Conservation (phyloP, 2,329 filamentous ascomycete genomes). For the Thelonectria olida region DNA sequence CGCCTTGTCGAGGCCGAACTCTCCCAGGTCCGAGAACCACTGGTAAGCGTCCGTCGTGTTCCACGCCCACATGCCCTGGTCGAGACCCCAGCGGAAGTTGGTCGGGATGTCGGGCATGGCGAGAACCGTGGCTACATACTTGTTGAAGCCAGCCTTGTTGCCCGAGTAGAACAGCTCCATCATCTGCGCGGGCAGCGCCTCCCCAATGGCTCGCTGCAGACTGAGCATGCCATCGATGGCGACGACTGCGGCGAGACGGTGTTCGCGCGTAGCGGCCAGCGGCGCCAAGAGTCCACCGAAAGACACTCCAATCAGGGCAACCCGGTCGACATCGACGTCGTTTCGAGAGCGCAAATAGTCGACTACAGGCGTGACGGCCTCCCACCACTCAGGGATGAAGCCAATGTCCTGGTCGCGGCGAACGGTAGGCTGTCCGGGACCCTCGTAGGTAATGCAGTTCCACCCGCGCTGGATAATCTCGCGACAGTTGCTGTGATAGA, state of each 20-base stretch:
- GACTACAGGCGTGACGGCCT: slow-evolving; percentile 13
- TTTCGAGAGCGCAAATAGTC: slow-evolving; percentile 7
- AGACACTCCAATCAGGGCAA: slow-evolving; percentile 10
- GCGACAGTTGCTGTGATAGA: slow-evolving; percentile 49
- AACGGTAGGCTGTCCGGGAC: slow-evolving; percentile 19
- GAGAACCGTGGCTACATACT: background rate
- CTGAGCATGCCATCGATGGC: slow-evolving; percentile 21
- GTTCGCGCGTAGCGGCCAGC: slow-evolving; percentile 19
- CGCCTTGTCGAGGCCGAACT: slow-evolving; percentile 10
- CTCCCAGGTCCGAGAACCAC: slow-evolving; percentile 10
- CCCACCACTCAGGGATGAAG: slow-evolving; percentile 23
- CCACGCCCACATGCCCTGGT: slow-evolving; percentile 20
- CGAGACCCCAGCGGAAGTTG: slow-evolving; percentile 12
- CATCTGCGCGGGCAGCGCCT: slow-evolving; percentile 1
- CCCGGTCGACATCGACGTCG: slow-evolving; percentile 13
- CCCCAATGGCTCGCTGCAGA: background rate
- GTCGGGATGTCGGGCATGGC: slow-evolving; percentile 5
- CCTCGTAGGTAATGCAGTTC: slow-evolving; percentile 33
- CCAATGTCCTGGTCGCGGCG: slow-evolving; percentile 18
- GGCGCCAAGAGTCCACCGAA: slow-evolving; percentile 36
- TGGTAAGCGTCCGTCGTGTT: slow-evolving; percentile 17
- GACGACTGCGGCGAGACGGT: slow-evolving; percentile 20
- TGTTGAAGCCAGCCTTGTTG: slow-evolving; percentile 15
- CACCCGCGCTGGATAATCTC: slow-evolving; percentile 49
- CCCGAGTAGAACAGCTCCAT: slow-evolving; percentile 2